Conservation (phyloP, 306 rosid genomes). For the Pyrus bretschneideri region DNA sequence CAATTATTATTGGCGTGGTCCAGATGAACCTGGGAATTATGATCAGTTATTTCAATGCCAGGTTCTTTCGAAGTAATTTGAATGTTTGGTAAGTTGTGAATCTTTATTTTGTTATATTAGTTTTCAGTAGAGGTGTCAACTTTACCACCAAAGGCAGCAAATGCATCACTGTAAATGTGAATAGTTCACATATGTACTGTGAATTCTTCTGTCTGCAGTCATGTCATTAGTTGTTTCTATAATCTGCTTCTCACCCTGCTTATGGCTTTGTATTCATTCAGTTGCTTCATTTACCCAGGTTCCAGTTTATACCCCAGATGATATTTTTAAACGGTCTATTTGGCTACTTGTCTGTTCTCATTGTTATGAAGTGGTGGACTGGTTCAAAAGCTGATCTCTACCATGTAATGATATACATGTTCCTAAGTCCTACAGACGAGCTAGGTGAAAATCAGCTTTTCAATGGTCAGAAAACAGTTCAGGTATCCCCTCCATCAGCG, state of each 20-base stretch:
- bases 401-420: slow-evolving; percentile 97
- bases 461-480: slow-evolving; percentile 71
- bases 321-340: slow-evolving; percentile 88
- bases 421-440: slow-evolving; percentile 85
- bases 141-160: not conserved
- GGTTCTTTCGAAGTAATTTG: slow-evolving; percentile 53
- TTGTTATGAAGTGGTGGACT: slow-evolving; percentile 86
- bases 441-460: slow-evolving; percentile 95
- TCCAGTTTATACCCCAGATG: slow-evolving; percentile 82
- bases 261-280: slow-evolving; percentile 4
- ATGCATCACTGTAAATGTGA: not conserved
- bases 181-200: not conserved
- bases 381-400: slow-evolving; percentile 93
- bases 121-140: not conserved
- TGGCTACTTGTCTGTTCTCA: slow-evolving; percentile 79
- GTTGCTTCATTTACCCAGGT: slow-evolving; percentile 54
- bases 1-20: slow-evolving; percentile 89
- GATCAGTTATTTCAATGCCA: slow-evolving; percentile 78
- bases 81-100: slow-evolving; percentile 67
- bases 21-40: slow-evolving; percentile 98
- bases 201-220: slow-evolving; percentile 13
- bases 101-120: not conserved
- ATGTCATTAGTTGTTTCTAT: not conserved
- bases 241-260: not conserved
- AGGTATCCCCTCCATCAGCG: slow-evolving; percentile 40